Evolutionary conservation across 2,329 filamentous ascomycete genomes (phyloP).

Genomic region (Neonectria hederae): DNA sequence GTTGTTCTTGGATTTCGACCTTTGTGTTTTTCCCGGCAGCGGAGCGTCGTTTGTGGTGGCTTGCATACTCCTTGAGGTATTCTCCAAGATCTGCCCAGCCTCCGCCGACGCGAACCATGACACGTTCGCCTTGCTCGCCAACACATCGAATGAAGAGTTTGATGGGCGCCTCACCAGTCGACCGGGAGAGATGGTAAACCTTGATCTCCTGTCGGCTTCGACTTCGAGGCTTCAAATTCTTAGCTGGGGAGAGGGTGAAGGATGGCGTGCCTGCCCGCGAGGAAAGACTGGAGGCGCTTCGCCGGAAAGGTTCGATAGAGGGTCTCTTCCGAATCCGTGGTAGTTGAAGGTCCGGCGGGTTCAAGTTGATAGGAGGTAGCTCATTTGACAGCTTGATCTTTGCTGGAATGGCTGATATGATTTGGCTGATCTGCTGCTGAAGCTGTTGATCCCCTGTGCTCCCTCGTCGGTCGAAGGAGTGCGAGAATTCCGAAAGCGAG

Average conservation of each 20-base stretch:
- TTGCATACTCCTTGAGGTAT: slow-evolving; percentile 92
- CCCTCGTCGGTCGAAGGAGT: slow-evolving; percentile 41
- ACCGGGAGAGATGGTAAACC: slow-evolving; percentile 88
- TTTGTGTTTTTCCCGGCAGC: slow-evolving; percentile 57
- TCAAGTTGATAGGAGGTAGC: slow-evolving; percentile 60
- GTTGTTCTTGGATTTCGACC: slow-evolving; percentile 67
- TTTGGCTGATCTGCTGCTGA: slow-evolving; percentile 81
- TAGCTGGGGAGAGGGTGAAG: slow-evolving; percentile 74
- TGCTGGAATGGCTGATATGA: slow-evolving; percentile 80
- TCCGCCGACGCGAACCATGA: slow-evolving; percentile 97
- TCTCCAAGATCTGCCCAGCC: slow-evolving; percentile 98
- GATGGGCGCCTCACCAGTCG: slow-evolving; percentile 85
- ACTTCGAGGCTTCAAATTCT: slow-evolving; percentile 59
- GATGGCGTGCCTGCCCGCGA: slow-evolving; percentile 70
- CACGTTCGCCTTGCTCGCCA: slow-evolving; percentile 87
- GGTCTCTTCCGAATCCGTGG: slow-evolving; percentile 57
- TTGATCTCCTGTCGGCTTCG: slow-evolving; percentile 79
- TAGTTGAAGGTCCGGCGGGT: slow-evolving; percentile 66
- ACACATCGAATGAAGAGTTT: slow-evolving; percentile 95
- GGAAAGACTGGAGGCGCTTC: slow-evolving; percentile 62
- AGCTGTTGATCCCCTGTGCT: slow-evolving; percentile 71
- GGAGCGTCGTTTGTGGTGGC: slow-evolving; percentile 84
- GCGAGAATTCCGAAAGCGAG: slow-evolving; percentile 44
- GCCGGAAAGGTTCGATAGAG: slow-evolving; percentile 54
- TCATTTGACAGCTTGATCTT: slow-evolving; percentile 77